Percentiles rank a stretch among this genome's conserved stretches.
These are phyloP conservation scores for Hanseniaspora valbyensis DNA, from an alignment of 805 yeast genomes.

Conservation along the genomic window DNA sequence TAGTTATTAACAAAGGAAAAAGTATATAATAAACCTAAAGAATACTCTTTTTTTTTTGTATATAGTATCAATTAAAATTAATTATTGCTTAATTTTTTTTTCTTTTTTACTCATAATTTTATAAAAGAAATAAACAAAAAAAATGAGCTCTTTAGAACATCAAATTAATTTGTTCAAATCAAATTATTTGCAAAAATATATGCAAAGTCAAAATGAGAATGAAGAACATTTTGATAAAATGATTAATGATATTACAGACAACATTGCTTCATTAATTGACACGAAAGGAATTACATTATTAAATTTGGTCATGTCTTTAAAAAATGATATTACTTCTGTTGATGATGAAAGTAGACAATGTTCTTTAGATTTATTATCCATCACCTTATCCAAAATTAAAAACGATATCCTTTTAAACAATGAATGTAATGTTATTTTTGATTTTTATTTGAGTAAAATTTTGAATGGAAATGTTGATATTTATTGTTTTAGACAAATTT, in stretches of 20 bases:
- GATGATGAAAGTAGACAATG: constrained; percentile 42
- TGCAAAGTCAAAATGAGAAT: not conserved
- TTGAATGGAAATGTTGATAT: constrained; percentile 39
- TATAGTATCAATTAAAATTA: no score
- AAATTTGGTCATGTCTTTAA: constrained; percentile 46
- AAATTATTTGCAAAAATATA: not conserved
- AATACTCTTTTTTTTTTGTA: no score
- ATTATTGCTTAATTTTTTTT: not conserved
- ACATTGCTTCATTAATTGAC: not conserved
- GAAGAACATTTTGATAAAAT: constrained; percentile 7
- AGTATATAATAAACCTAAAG: no score
- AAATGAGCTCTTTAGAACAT: constrained; percentile 11
- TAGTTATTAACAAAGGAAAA: not conserved
- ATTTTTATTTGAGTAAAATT: constrained; percentile 55
- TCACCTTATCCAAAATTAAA: constrained; percentile 28
- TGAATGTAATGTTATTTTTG: constrained; percentile 32
- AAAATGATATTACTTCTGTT: constrained; percentile 52
- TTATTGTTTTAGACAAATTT: constrained; percentile 39
- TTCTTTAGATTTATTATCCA: constrained; percentile 37
- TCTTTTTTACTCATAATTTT: no score
- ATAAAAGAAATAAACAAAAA: no score
- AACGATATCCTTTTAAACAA: constrained; percentile 29
- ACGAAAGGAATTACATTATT: constrained; percentile 32
- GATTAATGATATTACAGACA: constrained; percentile 3
- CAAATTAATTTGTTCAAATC: constrained; percentile 4